Evolutionary conservation across 1,284 basidiomycete species (phyloP).

Genomic region (Cerioporus squamosus): DNA sequence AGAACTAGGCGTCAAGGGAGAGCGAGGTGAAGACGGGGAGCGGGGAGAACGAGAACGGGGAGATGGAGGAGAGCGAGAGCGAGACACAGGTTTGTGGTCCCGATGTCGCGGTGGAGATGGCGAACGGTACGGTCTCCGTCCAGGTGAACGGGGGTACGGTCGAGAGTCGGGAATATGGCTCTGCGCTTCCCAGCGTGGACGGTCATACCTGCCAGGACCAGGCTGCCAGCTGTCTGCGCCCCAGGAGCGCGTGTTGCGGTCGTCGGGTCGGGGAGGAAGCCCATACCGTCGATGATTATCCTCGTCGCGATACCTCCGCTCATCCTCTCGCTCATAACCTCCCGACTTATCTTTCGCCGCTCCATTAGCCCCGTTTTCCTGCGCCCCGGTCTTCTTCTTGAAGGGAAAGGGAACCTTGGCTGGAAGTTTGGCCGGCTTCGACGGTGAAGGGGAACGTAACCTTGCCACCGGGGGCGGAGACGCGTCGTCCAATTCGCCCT

Average conservation of each 20-base stretch:
- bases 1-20: constrained; percentile 30
- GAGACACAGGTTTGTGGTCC: constrained; percentile 4
- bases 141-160: constrained; percentile 23
- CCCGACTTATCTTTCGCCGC: constrained; percentile 9
- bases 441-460: constrained; percentile 30
- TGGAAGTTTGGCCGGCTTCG: constrained; percentile 21
- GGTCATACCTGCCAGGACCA: constrained; percentile 26
- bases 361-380: constrained; percentile 21
- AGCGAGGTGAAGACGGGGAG: constrained; percentile 33
- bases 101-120: constrained; percentile 19
- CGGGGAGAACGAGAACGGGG: constrained; percentile 22
- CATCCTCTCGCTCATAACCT: constrained; percentile 51
- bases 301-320: constrained; percentile 40
- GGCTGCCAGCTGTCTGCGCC: constrained; percentile 30
- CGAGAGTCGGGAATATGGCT: constrained; percentile 21
- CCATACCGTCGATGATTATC: constrained; percentile 30
- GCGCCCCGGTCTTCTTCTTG: constrained; percentile 53
- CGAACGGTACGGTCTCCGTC: constrained; percentile 24
- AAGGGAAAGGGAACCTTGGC: constrained; percentile 68
- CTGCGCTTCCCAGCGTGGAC: constrained; percentile 17
- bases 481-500: constrained; percentile 72
- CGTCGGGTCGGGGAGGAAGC: constrained; percentile 19
- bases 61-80: not conserved
- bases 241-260: constrained; percentile 13
- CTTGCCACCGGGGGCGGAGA: constrained; percentile 29